Base-by-base conservation (phyloP, 1,284 basidiomycete genomes). In the Marasmius fiardii region DNA sequence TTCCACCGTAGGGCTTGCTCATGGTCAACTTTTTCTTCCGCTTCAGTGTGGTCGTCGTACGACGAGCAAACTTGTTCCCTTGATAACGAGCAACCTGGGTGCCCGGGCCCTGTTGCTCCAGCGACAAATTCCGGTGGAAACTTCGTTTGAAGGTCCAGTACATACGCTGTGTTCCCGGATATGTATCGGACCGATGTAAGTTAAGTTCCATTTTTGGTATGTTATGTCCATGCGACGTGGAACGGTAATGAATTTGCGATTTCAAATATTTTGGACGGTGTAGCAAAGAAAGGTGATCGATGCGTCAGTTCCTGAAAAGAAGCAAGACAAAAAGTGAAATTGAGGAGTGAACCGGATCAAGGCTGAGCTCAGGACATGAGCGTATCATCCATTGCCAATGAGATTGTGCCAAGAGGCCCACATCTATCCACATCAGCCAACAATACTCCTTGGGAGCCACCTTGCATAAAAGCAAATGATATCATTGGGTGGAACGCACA, bases 101-200 rank as follows among this genome's bases (percentile, higher is more conserved):
- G 48, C 8, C 39, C 20, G 14, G 16, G n/a, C 39, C 39, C 39
- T 16, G 39, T 41, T 41, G 39, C 39, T 41, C n/a, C 39, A 41
- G 16, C 39, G 11, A 41, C 39, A 31, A 31, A n/a, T 5, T 68
- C 64, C 4, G 66, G 44, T 26, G 72, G 64, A 61, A 80, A 79
- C 45, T 60, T 63, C 2, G 68, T 53, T 20, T 68, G 73, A 26
- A 83, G 65, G 53, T 79, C 73, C 18, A 80, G 66, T 24, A 74
- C 67, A 66, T 76, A 80, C 54, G 77, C 79, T 82, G 57, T 34
- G 24, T 11, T 18, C 20, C 39, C 39, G 16, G 39, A 37, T 12
- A 12, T n/a, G 20, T 14, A 41, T 20, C 39, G 39, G 39, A n/a
- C 39, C 39, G n/a, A 20, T 41, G 11, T 23, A 21, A 26, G 31